Percentiles rank a stretch among this genome's conserved stretches.
phyloP scores from a whole-genome alignment of 768 basidiomycete species.

The Suillus alpinus region DNA sequence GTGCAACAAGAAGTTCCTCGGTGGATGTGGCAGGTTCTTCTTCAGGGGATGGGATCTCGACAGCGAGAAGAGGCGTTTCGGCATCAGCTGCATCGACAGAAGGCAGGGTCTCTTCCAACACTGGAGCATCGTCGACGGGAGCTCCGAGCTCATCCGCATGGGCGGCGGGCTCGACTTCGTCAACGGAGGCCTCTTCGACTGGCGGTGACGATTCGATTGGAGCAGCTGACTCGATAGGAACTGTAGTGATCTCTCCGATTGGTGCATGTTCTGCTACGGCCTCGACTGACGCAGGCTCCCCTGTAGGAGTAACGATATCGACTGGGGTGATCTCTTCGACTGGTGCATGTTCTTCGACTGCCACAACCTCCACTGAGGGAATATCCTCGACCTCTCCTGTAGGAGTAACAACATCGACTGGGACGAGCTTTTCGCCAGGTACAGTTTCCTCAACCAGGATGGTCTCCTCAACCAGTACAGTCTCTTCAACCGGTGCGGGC shows the following conservation, averaged over 20 bases:
- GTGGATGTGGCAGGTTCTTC: neutral
- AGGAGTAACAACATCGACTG: neutral
- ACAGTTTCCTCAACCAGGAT: neutral
- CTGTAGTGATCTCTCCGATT: neutral
- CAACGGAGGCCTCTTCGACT: neutral
- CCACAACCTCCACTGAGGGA: neutral
- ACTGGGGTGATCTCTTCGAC: neutral
- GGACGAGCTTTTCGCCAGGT: neutral
- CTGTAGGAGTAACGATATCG: neutral
- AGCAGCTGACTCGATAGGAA: neutral
- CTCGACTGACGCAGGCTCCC: neutral
- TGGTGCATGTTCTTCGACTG: neutral
- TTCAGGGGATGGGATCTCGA: no score
- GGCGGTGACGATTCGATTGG: neutral
- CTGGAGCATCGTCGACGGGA: neutral
- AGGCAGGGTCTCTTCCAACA: neutral
- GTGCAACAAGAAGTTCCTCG: conserved; percentile 3
- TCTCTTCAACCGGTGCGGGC: no score
- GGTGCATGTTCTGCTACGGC: neutral
- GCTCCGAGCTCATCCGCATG: neutral
- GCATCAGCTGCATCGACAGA: neutral
- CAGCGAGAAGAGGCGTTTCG: neutral
- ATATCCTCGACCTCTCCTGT: neutral
- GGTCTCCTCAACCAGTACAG: neutral
- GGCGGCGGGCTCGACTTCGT: neutral